Percentiles rank a stretch among this genome's conserved stretches.
phyloP scores from a whole-genome alignment of 164 flowering plant species.

The Amborella trichopoda region DNA sequence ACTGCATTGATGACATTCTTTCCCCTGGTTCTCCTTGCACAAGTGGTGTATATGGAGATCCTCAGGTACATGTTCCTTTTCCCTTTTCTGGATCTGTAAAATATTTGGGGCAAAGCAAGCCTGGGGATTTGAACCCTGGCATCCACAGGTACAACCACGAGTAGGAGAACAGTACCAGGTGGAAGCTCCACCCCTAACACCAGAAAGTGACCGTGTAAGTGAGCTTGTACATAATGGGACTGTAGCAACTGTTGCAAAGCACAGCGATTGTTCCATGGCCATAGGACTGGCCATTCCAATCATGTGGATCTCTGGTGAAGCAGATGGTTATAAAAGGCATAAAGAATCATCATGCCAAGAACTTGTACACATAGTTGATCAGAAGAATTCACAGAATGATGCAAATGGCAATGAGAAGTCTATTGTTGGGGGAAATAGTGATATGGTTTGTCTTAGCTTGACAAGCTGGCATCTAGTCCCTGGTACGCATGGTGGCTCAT shows the following conservation, averaged over 20 bases:
- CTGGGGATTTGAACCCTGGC: slow-evolving; percentile 43
- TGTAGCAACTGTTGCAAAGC: too few species aligned
- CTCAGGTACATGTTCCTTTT: slow-evolving; percentile 39
- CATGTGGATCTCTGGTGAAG: slow-evolving; percentile 25
- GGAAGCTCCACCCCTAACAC: slow-evolving; percentile 38
- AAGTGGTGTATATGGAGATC: slow-evolving; percentile 31
- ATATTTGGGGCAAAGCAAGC: slow-evolving; percentile 66
- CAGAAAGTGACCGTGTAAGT: slow-evolving; percentile 16
- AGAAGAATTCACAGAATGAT: slow-evolving; percentile 1
- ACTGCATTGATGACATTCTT: slow-evolving; percentile 16
- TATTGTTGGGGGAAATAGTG: background rate
- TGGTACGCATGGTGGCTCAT: slow-evolving; percentile 23
- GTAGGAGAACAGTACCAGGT: slow-evolving; percentile 69
- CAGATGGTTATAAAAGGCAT: background rate
- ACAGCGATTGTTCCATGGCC: too few species aligned
- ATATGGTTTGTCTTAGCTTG: background rate
- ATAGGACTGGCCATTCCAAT: slow-evolving; percentile 46
- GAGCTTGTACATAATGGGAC: too few species aligned
- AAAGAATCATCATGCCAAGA: background rate
- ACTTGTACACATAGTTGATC: background rate
- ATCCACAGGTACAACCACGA: slow-evolving; percentile 43
- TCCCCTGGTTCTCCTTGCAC: slow-evolving; percentile 19
- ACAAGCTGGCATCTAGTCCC: slow-evolving; percentile 24
- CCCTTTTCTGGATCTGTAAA: too few species aligned
- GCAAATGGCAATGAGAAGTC: slow-evolving; percentile 2